Evolutionary conservation across 306 rosid genomes (phyloP).

Genomic region (Fragaria ananassa): DNA sequence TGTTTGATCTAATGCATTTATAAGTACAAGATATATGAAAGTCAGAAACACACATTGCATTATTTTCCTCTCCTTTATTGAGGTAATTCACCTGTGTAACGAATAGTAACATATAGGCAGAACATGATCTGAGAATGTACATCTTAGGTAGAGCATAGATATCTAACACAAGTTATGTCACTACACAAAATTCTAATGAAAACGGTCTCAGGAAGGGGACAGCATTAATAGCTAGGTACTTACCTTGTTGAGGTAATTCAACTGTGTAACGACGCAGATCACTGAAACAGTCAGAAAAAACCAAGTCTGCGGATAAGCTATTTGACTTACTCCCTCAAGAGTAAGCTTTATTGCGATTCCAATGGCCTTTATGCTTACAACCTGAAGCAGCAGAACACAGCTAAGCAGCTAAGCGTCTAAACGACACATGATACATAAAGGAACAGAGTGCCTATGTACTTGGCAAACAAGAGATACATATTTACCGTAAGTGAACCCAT

Average conservation of each 20-base stretch:
- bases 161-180: not conserved
- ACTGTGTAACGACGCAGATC: slow-evolving; percentile 79
- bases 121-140: not conserved
- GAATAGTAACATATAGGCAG: not conserved
- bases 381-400: slow-evolving; percentile 43
- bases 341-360: slow-evolving; percentile 94
- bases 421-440: not conserved
- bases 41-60: not conserved
- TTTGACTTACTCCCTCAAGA: slow-evolving; percentile 74
- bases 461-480: slow-evolving; percentile 7
- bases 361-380: slow-evolving; percentile 90
- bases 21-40: not conserved
- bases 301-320: slow-evolving; percentile 94
- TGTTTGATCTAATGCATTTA: not conserved
- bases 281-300: slow-evolving; percentile 70
- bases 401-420: slow-evolving; percentile 6
- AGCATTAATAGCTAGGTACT: slow-evolving; percentile 25
- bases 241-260: slow-evolving; percentile 95
- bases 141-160: not conserved
- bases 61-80: not conserved
- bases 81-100: no score
- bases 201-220: not conserved
- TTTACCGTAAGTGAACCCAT: slow-evolving; percentile 89
- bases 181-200: not conserved
- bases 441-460: not conserved